Evolutionary conservation across 768 basidiomycete genomes (phyloP).

Genomic region (Termitomyces sp.): DNA sequence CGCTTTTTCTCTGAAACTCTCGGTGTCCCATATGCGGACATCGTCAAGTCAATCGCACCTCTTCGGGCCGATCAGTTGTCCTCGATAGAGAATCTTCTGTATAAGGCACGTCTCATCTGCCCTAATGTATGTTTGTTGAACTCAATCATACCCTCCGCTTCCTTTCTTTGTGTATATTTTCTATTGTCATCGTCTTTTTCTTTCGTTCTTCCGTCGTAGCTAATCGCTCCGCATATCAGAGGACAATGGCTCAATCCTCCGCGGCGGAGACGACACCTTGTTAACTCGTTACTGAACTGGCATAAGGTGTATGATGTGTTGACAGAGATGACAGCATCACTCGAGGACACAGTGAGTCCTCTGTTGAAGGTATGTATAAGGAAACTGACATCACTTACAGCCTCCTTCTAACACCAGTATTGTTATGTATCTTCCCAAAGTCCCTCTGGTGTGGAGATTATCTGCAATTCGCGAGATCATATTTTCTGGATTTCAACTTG

Average conservation of each 20-base stretch:
- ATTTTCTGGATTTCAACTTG: slow-evolving; percentile 73
- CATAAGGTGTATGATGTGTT: slow-evolving; percentile 56
- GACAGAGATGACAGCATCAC: slow-evolving; percentile 24
- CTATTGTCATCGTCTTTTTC: neutral
- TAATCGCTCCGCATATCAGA: slow-evolving; percentile 54
- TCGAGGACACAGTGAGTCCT: slow-evolving; percentile 27
- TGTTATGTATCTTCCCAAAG: slow-evolving; percentile 39
- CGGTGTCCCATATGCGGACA: slow-evolving; percentile 47
- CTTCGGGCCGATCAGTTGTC: slow-evolving; percentile 38
- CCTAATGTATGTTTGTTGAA: neutral
- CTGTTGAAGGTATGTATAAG: neutral
- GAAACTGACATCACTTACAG: slow-evolving; percentile 16
- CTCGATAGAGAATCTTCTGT: slow-evolving; percentile 39
- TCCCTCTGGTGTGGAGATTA: slow-evolving; percentile 57
- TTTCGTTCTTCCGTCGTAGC: slow-evolving; percentile 32
- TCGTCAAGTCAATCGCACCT: slow-evolving; percentile 34
- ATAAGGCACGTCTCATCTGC: slow-evolving; percentile 31
- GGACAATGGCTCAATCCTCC: slow-evolving; percentile 68
- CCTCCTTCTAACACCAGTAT: slow-evolving; percentile 30
- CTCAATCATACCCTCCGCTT: neutral
- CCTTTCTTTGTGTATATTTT: neutral
- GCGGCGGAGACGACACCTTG: slow-evolving; percentile 59
- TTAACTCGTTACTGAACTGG: slow-evolving; percentile 65
- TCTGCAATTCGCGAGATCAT: slow-evolving; percentile 63
- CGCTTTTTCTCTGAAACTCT: slow-evolving; percentile 63